Evolutionary conservation across 2,329 filamentous ascomycete species (phyloP).

Genomic region (Ramularia collo-cygni): DNA sequence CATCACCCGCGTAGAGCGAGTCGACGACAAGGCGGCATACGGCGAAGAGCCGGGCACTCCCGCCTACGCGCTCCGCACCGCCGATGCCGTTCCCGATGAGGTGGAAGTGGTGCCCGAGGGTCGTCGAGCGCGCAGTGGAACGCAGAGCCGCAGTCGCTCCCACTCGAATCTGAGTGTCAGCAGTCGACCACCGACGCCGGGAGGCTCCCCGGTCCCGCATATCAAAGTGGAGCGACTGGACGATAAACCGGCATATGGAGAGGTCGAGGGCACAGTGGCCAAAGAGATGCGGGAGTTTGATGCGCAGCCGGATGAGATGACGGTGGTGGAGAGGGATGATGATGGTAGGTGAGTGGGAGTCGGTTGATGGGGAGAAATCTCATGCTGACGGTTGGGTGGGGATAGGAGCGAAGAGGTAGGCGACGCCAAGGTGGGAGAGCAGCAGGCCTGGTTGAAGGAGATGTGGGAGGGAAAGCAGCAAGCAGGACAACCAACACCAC

Average conservation of each 20-base stretch:
- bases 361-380: too few relatives aligned
- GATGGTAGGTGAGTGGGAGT: conserved; percentile 50
- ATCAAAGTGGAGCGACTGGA: conserved; percentile 58
- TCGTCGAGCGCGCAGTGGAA: conserved; percentile 36
- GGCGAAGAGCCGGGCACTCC: conserved; percentile 57
- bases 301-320: conserved; percentile 52
- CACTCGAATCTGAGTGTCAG: conserved; percentile 33
- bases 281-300: conserved; percentile 52
- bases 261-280: conserved; percentile 55
- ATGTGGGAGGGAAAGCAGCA: conserved; percentile 27
- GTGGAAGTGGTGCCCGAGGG: conserved; percentile 49
- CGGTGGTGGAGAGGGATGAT: too few relatives aligned
- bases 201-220: conserved; percentile 48
- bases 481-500: conserved; percentile 10
- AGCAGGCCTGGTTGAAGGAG: conserved; percentile 27
- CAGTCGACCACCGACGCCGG: conserved; percentile 44
- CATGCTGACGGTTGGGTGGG: conserved; percentile 2
- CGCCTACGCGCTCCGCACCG: conserved; percentile 51
- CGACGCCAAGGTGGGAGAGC: conserved; percentile 32
- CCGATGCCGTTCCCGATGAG: conserved; percentile 58
- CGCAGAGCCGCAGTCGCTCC: conserved; percentile 27
- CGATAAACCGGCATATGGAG: conserved; percentile 50
- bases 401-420: conserved; percentile 9
- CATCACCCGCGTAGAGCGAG: conserved; percentile 56
- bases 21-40: conserved; percentile 52